A percentile compares a stretch with the other conserved stretches of the same genome.
phyloP scores from a whole-genome alignment of 768 basidiomycete genomes.

The Auricularia sp. region DNA sequence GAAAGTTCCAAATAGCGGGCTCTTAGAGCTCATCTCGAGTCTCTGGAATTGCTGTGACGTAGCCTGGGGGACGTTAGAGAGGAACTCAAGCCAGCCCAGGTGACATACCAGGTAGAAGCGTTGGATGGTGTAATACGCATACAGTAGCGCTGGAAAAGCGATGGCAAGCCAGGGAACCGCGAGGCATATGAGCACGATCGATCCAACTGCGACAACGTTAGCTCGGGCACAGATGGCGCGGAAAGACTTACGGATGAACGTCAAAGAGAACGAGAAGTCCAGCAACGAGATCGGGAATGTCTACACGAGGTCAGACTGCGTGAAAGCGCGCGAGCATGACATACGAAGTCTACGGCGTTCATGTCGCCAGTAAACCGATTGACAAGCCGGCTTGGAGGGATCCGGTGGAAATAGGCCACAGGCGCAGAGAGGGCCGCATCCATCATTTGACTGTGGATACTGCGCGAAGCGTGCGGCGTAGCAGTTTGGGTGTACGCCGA shows the following conservation, averaged over 20 bases:
- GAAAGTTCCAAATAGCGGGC: conserved; percentile 4
- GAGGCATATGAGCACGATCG: conserved; percentile 4
- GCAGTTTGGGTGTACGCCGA: background rate
- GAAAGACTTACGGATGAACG: background rate
- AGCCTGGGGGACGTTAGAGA: background rate
- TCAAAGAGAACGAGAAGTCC: background rate
- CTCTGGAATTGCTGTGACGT: conserved; percentile 3
- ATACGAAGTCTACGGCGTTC: background rate
- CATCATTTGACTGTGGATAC: background rate
- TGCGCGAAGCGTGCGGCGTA: background rate
- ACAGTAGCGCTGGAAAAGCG: background rate
- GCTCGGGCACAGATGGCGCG: background rate
- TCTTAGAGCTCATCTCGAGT: conserved; percentile 7
- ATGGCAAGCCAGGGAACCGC: conserved; percentile 9
- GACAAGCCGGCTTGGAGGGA: background rate
- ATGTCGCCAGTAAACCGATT: background rate
- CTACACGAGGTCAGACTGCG: background rate
- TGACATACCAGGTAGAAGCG: too few species aligned
- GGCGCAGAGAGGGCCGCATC: background rate
- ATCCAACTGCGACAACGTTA: conserved; percentile 1
- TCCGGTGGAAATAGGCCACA: background rate
- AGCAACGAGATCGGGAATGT: background rate
- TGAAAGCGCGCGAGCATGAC: background rate
- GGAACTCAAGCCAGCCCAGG: too few species aligned
- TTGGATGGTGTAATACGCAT: conserved; percentile 4